Conservation (phyloP, 2,329 filamentous ascomycete species). For the Dactylonectria macrodidyma region DNA sequence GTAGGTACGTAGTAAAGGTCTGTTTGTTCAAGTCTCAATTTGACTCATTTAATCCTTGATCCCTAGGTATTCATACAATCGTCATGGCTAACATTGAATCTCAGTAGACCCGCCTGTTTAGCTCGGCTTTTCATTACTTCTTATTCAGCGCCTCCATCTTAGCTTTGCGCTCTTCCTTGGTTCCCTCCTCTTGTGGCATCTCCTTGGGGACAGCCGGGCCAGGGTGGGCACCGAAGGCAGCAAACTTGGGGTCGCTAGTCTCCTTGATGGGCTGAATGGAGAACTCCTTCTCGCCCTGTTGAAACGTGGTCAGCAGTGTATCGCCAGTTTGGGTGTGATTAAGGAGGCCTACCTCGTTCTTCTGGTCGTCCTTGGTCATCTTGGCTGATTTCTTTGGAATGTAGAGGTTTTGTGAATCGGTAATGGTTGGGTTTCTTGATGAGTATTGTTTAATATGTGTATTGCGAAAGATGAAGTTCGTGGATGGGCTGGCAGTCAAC, state of each 20-base stretch:
- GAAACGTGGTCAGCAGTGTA: constrained; percentile 29
- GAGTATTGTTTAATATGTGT: constrained; percentile 16
- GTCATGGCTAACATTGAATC: constrained; percentile 13
- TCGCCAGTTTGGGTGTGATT: neutral
- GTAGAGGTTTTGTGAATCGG: constrained; percentile 13
- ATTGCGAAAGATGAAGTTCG: constrained; percentile 5
- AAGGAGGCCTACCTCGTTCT: constrained; percentile 48
- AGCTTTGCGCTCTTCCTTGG: constrained; percentile 77
- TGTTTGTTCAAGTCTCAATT: constrained; percentile 8
- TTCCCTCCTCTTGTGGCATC: constrained; percentile 70
- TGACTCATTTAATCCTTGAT: constrained; percentile 26
- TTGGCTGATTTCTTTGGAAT: constrained; percentile 31
- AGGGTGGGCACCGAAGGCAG: constrained; percentile 68
- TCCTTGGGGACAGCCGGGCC: constrained; percentile 70
- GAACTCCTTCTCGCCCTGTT: constrained; percentile 61
- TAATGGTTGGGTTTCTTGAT: constrained; percentile 2
- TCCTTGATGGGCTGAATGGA: constrained; percentile 62
- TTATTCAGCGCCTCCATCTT: constrained; percentile 79
- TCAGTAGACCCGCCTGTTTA: neutral
- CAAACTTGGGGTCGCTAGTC: constrained; percentile 62
- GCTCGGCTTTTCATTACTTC: constrained; percentile 48
- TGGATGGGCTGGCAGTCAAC: constrained; percentile 20
- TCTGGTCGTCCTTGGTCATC: constrained; percentile 51
- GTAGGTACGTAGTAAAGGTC: neutral
- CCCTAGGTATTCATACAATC: constrained; percentile 40